A percentile compares a stretch with the other conserved stretches of the same genome.
Evolutionary conservation across 2,329 filamentous ascomycete genomes (phyloP).

Genomic region (Cercospora citrullina): DNA sequence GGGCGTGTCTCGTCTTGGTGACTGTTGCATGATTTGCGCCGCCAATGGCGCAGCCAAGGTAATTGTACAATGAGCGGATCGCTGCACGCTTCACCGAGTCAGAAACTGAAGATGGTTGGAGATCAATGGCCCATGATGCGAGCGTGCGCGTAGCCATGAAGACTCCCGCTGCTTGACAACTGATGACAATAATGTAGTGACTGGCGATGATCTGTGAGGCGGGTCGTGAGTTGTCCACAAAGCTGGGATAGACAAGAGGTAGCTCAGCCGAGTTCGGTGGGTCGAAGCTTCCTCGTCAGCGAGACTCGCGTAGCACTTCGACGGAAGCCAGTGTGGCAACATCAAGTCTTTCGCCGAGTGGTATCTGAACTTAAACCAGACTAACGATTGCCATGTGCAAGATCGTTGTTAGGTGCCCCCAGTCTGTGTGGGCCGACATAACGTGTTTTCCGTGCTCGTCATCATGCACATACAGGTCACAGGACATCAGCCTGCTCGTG

Average conservation of each 20-base stretch:
- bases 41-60: constrained; percentile 55
- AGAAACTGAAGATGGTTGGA: constrained; percentile 47
- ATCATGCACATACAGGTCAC: not conserved
- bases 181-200: not conserved
- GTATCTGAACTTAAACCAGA: not conserved
- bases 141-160: constrained; percentile 51
- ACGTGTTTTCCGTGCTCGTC: not conserved
- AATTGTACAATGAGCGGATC: constrained; percentile 55
- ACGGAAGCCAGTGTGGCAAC: not conserved
- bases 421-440: not conserved
- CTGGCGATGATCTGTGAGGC: not conserved
- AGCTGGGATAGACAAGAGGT: not conserved
- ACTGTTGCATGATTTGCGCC: constrained; percentile 52
- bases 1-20: constrained; percentile 40
- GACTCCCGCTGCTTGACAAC: not conserved
- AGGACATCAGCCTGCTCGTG: not conserved
- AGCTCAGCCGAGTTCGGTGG: constrained; percentile 12
- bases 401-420: not conserved
- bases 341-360: not conserved
- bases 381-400: not conserved
- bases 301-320: not conserved
- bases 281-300: constrained; percentile 2
- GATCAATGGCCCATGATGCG: constrained; percentile 50
- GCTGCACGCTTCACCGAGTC: constrained; percentile 47
- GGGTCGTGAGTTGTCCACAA: not conserved